These are phyloP conservation scores for Zygnema circumcarinatum DNA, from an alignment of 139 green algal species.

Conservation along the genomic window DNA sequence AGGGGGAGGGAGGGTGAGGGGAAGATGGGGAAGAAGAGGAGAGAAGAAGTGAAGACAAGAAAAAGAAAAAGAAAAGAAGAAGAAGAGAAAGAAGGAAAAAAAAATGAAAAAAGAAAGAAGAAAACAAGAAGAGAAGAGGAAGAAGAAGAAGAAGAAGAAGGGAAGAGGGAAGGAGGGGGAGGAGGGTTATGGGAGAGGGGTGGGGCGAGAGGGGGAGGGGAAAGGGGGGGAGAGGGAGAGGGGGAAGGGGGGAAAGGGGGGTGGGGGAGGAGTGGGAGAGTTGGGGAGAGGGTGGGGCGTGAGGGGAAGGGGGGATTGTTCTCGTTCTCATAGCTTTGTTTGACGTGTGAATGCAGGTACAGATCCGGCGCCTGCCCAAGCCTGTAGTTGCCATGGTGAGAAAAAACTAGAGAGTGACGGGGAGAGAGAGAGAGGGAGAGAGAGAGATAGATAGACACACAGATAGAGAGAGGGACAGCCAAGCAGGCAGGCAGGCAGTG, in stretches of 20 bases:
- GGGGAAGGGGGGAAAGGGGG: slow-evolving; percentile 66
- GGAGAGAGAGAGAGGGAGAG: not conserved
- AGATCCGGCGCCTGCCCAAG: slow-evolving; percentile 93
- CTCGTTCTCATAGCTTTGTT: not conserved
- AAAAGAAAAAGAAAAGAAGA: not conserved
- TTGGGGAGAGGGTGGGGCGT: slow-evolving; percentile 93
- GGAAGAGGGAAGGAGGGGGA: too few species aligned
- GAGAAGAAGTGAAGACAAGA: not conserved
- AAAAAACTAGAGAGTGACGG: not conserved
- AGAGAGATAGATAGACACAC: not conserved
- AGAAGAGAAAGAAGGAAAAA: not conserved
- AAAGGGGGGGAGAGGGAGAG: slow-evolving; percentile 98
- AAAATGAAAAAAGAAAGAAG: slow-evolving; percentile 98
- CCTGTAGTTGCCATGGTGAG: slow-evolving; percentile 74
- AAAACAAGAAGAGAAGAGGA: too few species aligned
- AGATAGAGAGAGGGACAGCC: not conserved
- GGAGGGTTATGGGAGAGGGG: too few species aligned
- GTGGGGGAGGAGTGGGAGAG: too few species aligned
- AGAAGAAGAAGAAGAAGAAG: too few species aligned
- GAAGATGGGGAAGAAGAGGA: not conserved
- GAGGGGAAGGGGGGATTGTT: not conserved
- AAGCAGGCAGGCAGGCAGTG: not conserved
- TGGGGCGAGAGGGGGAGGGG: too few species aligned
- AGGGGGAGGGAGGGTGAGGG: not conserved
- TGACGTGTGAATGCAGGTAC: slow-evolving; percentile 67